phyloP scores from a whole-genome alignment of 1,139 yeast genomes.

The Debaryomyces sp. region DNA sequence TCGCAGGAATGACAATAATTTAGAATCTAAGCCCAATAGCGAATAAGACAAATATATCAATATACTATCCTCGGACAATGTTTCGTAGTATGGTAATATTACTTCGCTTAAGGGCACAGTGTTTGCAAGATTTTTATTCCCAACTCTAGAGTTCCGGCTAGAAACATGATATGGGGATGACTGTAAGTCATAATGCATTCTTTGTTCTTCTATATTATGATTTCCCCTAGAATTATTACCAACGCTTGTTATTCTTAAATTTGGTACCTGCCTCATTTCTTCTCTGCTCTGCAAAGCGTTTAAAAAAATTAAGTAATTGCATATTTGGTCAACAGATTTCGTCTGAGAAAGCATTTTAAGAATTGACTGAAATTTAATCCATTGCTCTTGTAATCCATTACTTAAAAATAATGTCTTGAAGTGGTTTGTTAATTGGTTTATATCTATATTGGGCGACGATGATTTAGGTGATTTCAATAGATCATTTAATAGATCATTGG shows the following conservation, averaged over 20 bases:
- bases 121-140: background rate
- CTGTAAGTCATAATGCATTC: slow-evolving; percentile 8
- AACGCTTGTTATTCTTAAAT: background rate
- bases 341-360: slow-evolving; percentile 32
- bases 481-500: slow-evolving; percentile 28
- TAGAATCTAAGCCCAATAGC: slow-evolving; percentile 73
- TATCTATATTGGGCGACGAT: slow-evolving; percentile 13
- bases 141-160: background rate
- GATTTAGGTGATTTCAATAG: slow-evolving; percentile 12
- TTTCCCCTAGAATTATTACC: background rate
- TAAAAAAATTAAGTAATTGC: slow-evolving; percentile 40
- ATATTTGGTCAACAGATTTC: slow-evolving; percentile 36
- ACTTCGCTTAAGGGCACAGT: slow-evolving; percentile 18
- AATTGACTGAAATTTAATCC: slow-evolving; percentile 35
- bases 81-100: slow-evolving; percentile 37
- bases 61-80: slow-evolving; percentile 51
- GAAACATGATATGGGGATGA: slow-evolving; percentile 16
- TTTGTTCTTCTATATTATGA: background rate
- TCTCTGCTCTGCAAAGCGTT: slow-evolving; percentile 19
- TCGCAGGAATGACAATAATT: slow-evolving; percentile 52
- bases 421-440: slow-evolving; percentile 23
- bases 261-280: background rate
- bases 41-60: slow-evolving; percentile 65
- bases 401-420: slow-evolving; percentile 32
- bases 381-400: slow-evolving; percentile 26